Base-by-base conservation (phyloP, 2,329 filamentous ascomycete species). In the Cadophora sp. region DNA sequence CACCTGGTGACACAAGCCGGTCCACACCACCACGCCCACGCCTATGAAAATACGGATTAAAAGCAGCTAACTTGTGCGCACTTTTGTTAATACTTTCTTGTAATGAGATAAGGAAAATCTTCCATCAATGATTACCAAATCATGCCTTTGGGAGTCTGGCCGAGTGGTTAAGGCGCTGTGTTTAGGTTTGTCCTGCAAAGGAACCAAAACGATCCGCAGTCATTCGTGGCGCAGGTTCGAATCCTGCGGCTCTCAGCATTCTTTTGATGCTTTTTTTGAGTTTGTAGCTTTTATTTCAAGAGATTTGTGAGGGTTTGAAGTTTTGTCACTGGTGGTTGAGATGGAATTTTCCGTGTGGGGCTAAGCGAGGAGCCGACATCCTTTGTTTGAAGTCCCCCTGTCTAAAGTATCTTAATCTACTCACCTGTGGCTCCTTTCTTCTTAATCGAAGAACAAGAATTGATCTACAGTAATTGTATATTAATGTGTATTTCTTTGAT, bases 121-220 rank as follows among this genome's bases (percentile, higher is more conserved):
- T 0, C 22, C 11, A 16, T 27, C 16, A 16, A 19, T 22, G 29
- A 34, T 51, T 34, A 56, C 4, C 19, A 34, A 56, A 31, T 56
- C 51, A 19, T 29, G 12, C 14, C 3, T 12, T 40, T 16, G 37
- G 37, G 37, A 40, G 37, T 40, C 37, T 40, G 37, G 37, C 37
- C 37, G 37, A 40, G 37, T 40, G 37, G 37, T 40, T 40, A 40
- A 40, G 83, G 83, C 83, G 83, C 81, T 83, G 82, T 83, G 82
- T 85, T 85, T 85, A 84, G 83, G 83, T 73, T 19, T 31, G 77
- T 53, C 19, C 72, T 65, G 60, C 29, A 69, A 71, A 68, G 62
- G 68, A 69, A 72, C 67, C 65, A 68, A 64, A 73, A 65, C 69
- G 64, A 73, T 72, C 78, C 78, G 79, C 77, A 77, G 76, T 80